Conservation (phyloP, 345 rosid species). For the Diplotaxis tenuifolia region DNA sequence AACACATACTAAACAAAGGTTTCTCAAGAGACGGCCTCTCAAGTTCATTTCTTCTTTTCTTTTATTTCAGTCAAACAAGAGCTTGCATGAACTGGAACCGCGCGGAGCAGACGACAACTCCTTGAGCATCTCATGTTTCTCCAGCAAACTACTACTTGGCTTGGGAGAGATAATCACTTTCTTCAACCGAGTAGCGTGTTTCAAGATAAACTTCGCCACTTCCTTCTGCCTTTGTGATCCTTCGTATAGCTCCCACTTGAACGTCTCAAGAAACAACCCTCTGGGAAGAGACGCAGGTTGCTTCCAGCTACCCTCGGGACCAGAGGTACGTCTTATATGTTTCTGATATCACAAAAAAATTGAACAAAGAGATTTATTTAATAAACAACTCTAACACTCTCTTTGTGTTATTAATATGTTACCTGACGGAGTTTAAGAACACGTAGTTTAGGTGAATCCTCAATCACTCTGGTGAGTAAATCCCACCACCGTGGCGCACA, state of each 20-base stretch:
- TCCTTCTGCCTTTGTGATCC: slow-evolving; percentile 33
- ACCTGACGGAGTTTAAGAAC: slow-evolving; percentile 35
- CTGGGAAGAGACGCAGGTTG: slow-evolving; percentile 22
- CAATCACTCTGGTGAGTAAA: slow-evolving; percentile 23
- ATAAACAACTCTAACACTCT: not conserved
- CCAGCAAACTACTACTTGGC: slow-evolving; percentile 11
- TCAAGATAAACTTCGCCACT: slow-evolving; percentile 27
- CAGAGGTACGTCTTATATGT: slow-evolving; percentile 26
- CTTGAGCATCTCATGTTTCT: slow-evolving; percentile 42
- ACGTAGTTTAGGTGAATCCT: slow-evolving; percentile 34
- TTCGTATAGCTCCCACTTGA: slow-evolving; percentile 35
- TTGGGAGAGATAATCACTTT: slow-evolving; percentile 19
- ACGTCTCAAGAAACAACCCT: slow-evolving; percentile 24
- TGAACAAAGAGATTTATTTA: no score
- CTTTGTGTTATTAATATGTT: not conserved
- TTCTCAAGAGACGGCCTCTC: not conserved
- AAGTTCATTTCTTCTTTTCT: not conserved
- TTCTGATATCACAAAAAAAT: slow-evolving; percentile 10
- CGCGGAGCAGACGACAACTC: slow-evolving; percentile 22
- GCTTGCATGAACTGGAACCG: slow-evolving; percentile 32
- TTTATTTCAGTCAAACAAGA: slow-evolving; percentile 27
- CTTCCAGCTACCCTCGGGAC: slow-evolving; percentile 21
- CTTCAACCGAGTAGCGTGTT: slow-evolving; percentile 24
- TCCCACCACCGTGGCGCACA: slow-evolving; percentile 38
- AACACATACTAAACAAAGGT: not conserved